These are phyloP conservation scores for Selaginella tamariscina DNA, from an alignment of 75 land plant species.

Conservation along the genomic window DNA sequence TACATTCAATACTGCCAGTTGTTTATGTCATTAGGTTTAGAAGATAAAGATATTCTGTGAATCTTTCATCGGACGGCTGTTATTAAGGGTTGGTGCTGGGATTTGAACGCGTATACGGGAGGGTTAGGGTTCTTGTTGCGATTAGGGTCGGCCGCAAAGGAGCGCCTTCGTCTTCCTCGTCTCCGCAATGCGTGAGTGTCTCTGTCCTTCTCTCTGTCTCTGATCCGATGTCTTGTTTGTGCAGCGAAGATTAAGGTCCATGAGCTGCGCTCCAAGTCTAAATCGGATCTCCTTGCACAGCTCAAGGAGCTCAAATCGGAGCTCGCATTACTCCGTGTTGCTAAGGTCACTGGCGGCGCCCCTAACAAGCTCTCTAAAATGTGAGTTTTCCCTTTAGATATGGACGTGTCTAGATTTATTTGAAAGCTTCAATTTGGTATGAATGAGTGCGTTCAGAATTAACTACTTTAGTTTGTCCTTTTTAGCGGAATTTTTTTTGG, in stretches of 20 bases:
- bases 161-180: neutral
- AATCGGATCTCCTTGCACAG: conserved; percentile 40
- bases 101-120: neutral
- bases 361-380: conserved; percentile 80
- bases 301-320: conserved; percentile 66
- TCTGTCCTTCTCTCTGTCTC: neutral
- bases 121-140: neutral
- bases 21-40: no score
- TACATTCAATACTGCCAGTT: no score
- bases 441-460: no score
- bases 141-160: neutral
- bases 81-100: no score
- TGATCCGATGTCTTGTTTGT: no score
- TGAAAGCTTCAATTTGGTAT: no score
- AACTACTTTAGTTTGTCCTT: no score
- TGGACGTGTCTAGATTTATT: neutral
- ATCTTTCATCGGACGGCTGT: no score
- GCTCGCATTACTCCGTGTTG: conserved; percentile 58
- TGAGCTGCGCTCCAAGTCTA: conserved; percentile 46
- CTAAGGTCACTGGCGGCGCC: conserved; percentile 72
- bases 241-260: conserved; percentile 62
- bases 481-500: neutral
- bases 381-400: conserved; percentile 19
- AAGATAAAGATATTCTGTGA: no score
- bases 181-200: neutral